phyloP scores from a whole-genome alignment of 768 basidiomycete species.

The Pisolithus orientalis region DNA sequence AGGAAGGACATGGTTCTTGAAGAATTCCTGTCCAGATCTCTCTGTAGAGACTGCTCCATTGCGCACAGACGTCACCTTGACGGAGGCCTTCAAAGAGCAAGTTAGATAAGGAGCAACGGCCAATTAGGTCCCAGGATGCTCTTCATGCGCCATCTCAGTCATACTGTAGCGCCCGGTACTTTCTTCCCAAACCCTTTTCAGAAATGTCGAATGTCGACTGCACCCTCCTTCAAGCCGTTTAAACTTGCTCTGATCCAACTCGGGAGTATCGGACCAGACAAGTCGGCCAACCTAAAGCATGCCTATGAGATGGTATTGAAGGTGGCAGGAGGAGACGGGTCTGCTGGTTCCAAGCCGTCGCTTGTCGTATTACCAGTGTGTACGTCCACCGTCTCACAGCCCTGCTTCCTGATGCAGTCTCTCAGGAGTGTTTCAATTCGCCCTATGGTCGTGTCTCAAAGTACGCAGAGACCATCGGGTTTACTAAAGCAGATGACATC shows the following conservation, averaged over 20 bases:
- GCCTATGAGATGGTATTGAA: conserved; percentile 74
- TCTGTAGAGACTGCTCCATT: conserved; percentile 50
- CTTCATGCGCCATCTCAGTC: background rate
- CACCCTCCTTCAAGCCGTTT: conserved; percentile 59
- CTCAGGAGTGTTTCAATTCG: conserved; percentile 83
- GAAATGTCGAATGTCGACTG: conserved; percentile 20
- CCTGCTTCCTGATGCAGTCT: background rate
- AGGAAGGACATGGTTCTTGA: conserved; percentile 58
- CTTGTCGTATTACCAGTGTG: conserved; percentile 81
- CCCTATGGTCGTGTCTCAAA: conserved; percentile 78
- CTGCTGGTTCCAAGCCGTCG: conserved; percentile 50
- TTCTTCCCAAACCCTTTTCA: background rate
- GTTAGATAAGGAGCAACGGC: too few relatives aligned
- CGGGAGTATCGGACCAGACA: conserved; percentile 60
- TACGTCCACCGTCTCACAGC: background rate
- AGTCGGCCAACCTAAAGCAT: conserved; percentile 74
- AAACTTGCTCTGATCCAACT: conserved; percentile 88
- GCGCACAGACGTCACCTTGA: too few relatives aligned
- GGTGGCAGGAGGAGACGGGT: conserved; percentile 42
- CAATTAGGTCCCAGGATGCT: background rate
- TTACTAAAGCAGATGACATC: conserved; percentile 50
- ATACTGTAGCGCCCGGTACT: background rate
- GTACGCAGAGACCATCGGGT: conserved; percentile 77
- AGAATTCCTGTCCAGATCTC: conserved; percentile 46
- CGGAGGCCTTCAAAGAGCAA: too few relatives aligned